These are phyloP conservation scores for Typha latifolia DNA, from an alignment of 176 grass and related monocot species.

Conservation along the genomic window DNA sequence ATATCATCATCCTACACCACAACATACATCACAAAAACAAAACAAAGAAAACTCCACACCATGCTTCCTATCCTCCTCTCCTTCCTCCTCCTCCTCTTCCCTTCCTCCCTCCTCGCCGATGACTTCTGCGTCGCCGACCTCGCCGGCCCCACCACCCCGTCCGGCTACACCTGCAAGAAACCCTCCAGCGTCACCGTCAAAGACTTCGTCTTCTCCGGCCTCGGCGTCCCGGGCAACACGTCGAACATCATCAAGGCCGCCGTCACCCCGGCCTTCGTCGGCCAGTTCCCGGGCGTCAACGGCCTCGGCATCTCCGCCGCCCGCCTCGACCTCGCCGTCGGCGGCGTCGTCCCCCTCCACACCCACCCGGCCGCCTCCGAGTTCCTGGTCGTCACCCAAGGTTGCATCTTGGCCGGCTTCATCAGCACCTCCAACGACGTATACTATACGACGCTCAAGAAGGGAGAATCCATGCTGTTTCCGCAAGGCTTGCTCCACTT, in stretches of 20 bases:
- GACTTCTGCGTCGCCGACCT: constrained; percentile 77
- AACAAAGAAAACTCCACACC: not conserved
- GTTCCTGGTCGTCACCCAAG: constrained; percentile 48
- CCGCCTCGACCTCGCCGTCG: constrained; percentile 42
- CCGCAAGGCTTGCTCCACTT: constrained; percentile 68
- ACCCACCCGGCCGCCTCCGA: constrained; percentile 55
- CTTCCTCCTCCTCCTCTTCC: constrained; percentile 27
- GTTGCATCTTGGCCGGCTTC: constrained; percentile 47
- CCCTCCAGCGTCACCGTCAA: constrained; percentile 14
- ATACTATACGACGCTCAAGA: constrained; percentile 40
- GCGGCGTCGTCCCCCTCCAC: constrained; percentile 65
- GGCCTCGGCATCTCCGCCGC: constrained; percentile 70
- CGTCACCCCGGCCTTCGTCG: constrained; percentile 59
- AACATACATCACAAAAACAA: not conserved
- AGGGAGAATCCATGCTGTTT: constrained; percentile 59
- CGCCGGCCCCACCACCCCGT: constrained; percentile 37
- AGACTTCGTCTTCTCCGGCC: constrained; percentile 55
- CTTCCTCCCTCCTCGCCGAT: constrained; percentile 27
- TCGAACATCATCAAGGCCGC: constrained; percentile 42
- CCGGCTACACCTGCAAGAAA: constrained; percentile 53
- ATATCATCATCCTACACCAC: not conserved
- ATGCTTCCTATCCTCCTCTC: constrained; percentile 30
- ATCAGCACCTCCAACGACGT: constrained; percentile 42
- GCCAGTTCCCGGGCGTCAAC: constrained; percentile 63
- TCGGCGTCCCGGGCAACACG: constrained; percentile 34